Evolutionary conservation across 208 protist species (phyloP).

Genomic region (Trypanosoma conorhini): DNA sequence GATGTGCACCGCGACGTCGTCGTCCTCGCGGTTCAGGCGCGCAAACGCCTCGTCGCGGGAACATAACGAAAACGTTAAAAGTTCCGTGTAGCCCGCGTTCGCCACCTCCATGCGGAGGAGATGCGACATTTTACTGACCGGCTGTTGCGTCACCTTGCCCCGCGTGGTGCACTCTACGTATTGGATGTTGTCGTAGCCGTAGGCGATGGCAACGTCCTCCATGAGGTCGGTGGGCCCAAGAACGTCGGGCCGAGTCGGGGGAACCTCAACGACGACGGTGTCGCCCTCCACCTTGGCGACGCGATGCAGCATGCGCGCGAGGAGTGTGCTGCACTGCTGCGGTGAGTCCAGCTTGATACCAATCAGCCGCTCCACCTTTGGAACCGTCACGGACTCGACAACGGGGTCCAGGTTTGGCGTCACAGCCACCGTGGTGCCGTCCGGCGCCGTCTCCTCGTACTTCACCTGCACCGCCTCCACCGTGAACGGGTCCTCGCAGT

Average conservation of each 20-base stretch:
- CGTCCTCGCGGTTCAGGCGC: slow-evolving; percentile 72
- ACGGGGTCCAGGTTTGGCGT: slow-evolving; percentile 66
- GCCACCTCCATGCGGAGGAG: slow-evolving; percentile 94
- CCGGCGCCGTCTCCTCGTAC: slow-evolving; percentile 67
- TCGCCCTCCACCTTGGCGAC: slow-evolving; percentile 52
- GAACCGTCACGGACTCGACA: slow-evolving; percentile 48
- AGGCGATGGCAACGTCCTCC: slow-evolving; percentile 98
- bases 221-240: slow-evolving; percentile 97
- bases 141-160: slow-evolving; percentile 90
- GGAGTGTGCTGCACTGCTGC: slow-evolving; percentile 72
- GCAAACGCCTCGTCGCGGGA: slow-evolving; percentile 91
- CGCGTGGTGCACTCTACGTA: slow-evolving; percentile 71
- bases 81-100: slow-evolving; percentile 95
- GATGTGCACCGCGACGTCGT: slow-evolving; percentile 88
- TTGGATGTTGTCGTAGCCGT: slow-evolving; percentile 97
- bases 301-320: slow-evolving; percentile 94
- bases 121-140: slow-evolving; percentile 94
- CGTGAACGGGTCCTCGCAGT: slow-evolving; percentile 92
- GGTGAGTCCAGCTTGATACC: slow-evolving; percentile 82
- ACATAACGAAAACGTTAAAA: slow-evolving; percentile 95
- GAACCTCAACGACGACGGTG: slow-evolving; percentile 82
- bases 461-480: slow-evolving; percentile 86
- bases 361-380: slow-evolving; percentile 87
- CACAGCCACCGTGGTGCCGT: slow-evolving; percentile 62
- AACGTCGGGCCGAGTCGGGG: slow-evolving; percentile 95